These are phyloP conservation scores for Candida sphagnicola DNA, from an alignment of 805 yeast species.

Conservation along the genomic window DNA sequence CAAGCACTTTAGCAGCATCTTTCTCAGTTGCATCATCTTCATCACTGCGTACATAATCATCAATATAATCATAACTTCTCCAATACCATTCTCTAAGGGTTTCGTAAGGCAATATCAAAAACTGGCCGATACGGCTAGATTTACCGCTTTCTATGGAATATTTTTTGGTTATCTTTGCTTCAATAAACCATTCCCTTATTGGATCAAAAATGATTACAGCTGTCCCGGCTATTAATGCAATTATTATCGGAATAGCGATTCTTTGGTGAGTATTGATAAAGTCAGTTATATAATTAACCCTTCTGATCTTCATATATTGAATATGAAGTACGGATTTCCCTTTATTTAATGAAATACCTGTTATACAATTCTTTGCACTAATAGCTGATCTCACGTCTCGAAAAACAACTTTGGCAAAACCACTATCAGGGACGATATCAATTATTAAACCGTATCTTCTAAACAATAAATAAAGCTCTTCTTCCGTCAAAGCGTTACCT, in stretches of 20 bases:
- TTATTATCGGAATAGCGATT: conserved; percentile 71
- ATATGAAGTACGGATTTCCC: conserved; percentile 64
- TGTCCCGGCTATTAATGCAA: conserved; percentile 74
- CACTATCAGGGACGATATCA: conserved; percentile 58
- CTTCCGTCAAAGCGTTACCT: conserved; percentile 75
- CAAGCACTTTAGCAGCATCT: conserved; percentile 16
- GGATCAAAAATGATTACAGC: conserved; percentile 93
- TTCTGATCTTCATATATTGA: conserved; percentile 58
- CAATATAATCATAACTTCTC: conserved; percentile 33
- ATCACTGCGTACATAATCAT: conserved; percentile 15
- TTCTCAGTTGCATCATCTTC: conserved; percentile 5
- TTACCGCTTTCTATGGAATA: conserved; percentile 49
- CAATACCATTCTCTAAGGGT: conserved; percentile 21
- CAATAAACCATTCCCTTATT: conserved; percentile 75
- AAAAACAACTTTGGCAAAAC: conserved; percentile 52
- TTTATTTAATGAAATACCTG: conserved; percentile 61
- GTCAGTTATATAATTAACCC: conserved; percentile 50
- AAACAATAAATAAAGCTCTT: conserved; percentile 72
- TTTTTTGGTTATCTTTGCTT: conserved; percentile 63
- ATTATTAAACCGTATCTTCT: conserved; percentile 83
- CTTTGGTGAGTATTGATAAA: conserved; percentile 73
- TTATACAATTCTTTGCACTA: conserved; percentile 85
- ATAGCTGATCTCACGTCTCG: conserved; percentile 63
- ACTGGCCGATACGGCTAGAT: conserved; percentile 25
- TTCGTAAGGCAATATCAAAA: conserved; percentile 25